Evolutionary conservation across 805 yeast species (phyloP), one percentile per base, ranked within the genome.

Genomic region (Wickerhamiella nectarea): DNA sequence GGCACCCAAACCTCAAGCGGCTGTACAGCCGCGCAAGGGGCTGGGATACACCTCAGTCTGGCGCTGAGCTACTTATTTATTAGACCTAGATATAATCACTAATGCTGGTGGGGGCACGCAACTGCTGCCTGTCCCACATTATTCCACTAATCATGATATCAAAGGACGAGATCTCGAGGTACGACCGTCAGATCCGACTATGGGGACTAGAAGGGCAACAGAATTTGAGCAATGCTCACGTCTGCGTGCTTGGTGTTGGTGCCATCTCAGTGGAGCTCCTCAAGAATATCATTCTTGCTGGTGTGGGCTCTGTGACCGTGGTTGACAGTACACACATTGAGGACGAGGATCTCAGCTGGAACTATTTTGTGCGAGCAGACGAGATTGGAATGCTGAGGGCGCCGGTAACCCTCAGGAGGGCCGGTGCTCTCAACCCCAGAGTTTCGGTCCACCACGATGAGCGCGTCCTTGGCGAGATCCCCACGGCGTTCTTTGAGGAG

Each of bases 241-340:
- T 86, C 3, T 72, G 85, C 44, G 58, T 85, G 2, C 52, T 85
- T 2, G 73, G 75, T 36, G 75, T 76, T 4, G 65, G 74, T 1
- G 54, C 76, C 0, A 65, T 77, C 0, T 31, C 49, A 9, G 26
- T 43, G 3, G 98, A 89, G 59, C 69, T 82, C 9, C 74, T 78
- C 29, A 89, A 91, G 61, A 87, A 87, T 59, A 60, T 91, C 38
- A 83, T 83, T 15, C 69, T 91, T 19, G 93, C 94, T 22, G 98
- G 98, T 4, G 67, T 89, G 46, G 94, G 94, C 3, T 65, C 78
- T 0, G 61, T 89, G 22, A 77, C 78, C n/a, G 64, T 91, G 0
- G 56, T 78, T 44, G 96, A 87, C 61, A 54, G 60, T 26, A 62
- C 76, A 2, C 52, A 38, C 0, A 73, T 83, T 1, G 56, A 59